Conservation (phyloP, 2,329 filamentous ascomycete species). For the Aspergillus puulaauensis region DNA sequence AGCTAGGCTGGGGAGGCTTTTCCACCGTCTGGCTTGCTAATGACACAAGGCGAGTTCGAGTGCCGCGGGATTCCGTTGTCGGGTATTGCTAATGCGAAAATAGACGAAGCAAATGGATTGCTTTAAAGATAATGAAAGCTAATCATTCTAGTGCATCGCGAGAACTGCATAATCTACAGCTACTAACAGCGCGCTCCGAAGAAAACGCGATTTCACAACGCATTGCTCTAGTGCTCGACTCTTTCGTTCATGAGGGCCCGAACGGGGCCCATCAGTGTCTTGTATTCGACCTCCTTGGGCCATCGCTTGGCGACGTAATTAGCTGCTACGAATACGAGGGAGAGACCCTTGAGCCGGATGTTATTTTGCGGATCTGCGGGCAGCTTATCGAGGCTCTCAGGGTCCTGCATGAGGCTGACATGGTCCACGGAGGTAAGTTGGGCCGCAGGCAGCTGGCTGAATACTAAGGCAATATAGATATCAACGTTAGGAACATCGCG, state of each 20-base stretch:
- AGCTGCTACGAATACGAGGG: conserved; percentile 19
- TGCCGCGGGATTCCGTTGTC: background rate
- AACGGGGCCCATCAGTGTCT: conserved; percentile 4
- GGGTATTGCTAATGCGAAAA: background rate
- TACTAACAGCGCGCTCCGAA: background rate
- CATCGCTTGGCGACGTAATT: conserved; percentile 5
- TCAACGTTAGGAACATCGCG: conserved; percentile 28
- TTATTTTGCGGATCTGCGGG: conserved; percentile 26
- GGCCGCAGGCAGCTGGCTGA: background rate
- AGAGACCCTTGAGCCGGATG: conserved; percentile 24
- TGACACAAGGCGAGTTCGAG: background rate
- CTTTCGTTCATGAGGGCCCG: background rate
- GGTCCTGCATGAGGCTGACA: conserved; percentile 27
- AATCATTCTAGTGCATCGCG: background rate
- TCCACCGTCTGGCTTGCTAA: conserved; percentile 5
- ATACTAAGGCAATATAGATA: conserved; percentile 16
- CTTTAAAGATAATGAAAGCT: conserved; percentile 2
- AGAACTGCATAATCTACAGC: background rate
- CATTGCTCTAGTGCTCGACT: background rate
- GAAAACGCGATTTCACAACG: background rate
- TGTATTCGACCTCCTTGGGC: conserved; percentile 32
- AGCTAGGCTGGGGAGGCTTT: conserved; percentile 4
- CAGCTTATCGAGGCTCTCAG: conserved; percentile 29
- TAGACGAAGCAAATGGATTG: background rate
- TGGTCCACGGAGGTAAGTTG: conserved; percentile 32